Evolutionary conservation across 2,329 filamentous ascomycete species (phyloP).

Genomic region (Curvularia sp.): DNA sequence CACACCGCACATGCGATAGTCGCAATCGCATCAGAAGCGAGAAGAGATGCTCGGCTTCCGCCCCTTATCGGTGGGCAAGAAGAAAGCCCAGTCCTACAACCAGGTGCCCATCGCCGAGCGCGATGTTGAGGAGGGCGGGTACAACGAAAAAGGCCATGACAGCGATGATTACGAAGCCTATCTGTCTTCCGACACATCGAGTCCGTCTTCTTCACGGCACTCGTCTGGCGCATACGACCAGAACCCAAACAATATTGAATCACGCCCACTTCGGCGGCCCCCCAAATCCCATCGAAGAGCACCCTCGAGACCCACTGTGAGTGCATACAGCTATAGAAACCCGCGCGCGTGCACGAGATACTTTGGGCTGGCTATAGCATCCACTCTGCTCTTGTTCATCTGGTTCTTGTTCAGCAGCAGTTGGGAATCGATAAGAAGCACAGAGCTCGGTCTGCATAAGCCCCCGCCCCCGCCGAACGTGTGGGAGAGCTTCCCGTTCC

Average conservation of each 20-base stretch:
- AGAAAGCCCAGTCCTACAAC: slow-evolving; percentile 46
- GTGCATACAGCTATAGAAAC: slow-evolving; percentile 64
- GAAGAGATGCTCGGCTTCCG: slow-evolving; percentile 47
- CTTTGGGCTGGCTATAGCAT: slow-evolving; percentile 75
- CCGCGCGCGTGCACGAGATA: slow-evolving; percentile 79
- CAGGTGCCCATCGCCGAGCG: slow-evolving; percentile 39
- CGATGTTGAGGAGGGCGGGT: slow-evolving; percentile 44
- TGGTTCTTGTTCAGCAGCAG: slow-evolving; percentile 76
- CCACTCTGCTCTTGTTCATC: slow-evolving; percentile 77
- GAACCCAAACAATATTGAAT: slow-evolving; percentile 41
- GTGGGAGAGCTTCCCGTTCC: slow-evolving; percentile 88
- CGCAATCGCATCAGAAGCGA: neutral
- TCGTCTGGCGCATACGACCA: slow-evolving; percentile 40
- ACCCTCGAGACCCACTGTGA: slow-evolving; percentile 39
- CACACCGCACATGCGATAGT: slow-evolving; percentile 16
- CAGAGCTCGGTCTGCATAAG: slow-evolving; percentile 66
- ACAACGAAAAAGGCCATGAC: slow-evolving; percentile 52
- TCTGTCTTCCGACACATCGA: slow-evolving; percentile 52
- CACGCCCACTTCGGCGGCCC: slow-evolving; percentile 27
- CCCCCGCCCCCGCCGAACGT: slow-evolving; percentile 69
- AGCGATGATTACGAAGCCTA: slow-evolving; percentile 47
- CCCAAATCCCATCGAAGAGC: slow-evolving; percentile 26
- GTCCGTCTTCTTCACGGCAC: slow-evolving; percentile 63
- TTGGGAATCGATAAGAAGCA: slow-evolving; percentile 69
- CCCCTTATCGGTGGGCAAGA: slow-evolving; percentile 48